Percentiles rank a stretch among this genome's conserved stretches.
Conservation (phyloP, 2,329 filamentous ascomycete species). For the Magnaporthiopsis rhizophila region DNA sequence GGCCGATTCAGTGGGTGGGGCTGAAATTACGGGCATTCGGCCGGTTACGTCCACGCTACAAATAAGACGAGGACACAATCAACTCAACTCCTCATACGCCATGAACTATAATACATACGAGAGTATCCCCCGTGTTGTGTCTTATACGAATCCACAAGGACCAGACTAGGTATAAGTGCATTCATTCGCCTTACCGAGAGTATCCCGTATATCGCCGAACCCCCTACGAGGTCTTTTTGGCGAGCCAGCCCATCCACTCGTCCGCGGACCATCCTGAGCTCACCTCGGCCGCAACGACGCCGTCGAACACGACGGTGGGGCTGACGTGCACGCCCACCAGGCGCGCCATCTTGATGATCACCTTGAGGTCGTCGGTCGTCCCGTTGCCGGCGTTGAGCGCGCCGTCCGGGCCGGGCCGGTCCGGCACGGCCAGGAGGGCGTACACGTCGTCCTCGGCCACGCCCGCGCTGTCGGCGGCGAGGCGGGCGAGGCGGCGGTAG, state of each 20-base stretch:
- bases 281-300: constrained; percentile 71
- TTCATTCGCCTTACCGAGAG: too few relatives aligned
- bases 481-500: constrained; percentile 67
- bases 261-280: constrained; percentile 69
- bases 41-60: too few relatives aligned
- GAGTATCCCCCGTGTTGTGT: too few relatives aligned
- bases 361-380: constrained; percentile 79
- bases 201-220: too few relatives aligned
- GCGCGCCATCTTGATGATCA: constrained; percentile 71
- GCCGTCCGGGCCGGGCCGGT: constrained; percentile 59
- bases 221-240: constrained; percentile 39
- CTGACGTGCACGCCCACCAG: constrained; percentile 82
- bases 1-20: background rate
- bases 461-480: constrained; percentile 60
- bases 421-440: constrained; percentile 57
- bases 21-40: background rate
- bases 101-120: too few relatives aligned
- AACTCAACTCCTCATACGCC: too few relatives aligned
- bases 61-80: too few relatives aligned
- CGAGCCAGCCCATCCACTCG: constrained; percentile 82
- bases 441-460: constrained; percentile 65
- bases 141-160: too few relatives aligned
- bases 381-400: constrained; percentile 70
- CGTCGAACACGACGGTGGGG: constrained; percentile 83
- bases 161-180: too few relatives aligned